phyloP scores from a whole-genome alignment of 306 rosid genomes.

The Cucurbita pepo region DNA sequence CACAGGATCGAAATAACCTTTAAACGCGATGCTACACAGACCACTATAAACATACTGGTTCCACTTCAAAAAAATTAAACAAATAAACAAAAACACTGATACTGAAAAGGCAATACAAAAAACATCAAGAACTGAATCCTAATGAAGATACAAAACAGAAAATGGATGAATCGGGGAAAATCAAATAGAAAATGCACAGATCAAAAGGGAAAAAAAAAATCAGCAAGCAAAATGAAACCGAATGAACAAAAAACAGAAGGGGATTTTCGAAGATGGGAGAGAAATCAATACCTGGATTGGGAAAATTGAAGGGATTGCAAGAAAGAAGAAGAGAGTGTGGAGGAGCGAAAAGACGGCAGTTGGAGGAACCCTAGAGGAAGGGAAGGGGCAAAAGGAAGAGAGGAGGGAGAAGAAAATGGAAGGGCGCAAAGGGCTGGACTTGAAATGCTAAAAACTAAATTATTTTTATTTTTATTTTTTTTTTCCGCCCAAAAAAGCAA shows the following conservation, averaged over 20 bases:
- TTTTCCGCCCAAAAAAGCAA: neutral
- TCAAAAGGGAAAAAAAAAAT: neutral
- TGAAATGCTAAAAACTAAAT: neutral
- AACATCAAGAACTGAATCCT: neutral
- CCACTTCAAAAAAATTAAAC: neutral
- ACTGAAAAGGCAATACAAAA: neutral
- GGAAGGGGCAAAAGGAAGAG: neutral
- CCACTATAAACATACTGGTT: neutral
- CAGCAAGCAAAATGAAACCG: neutral
- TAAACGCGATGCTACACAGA: neutral
- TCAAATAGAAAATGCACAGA: neutral
- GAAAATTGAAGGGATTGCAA: neutral
- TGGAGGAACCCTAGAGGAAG: neutral
- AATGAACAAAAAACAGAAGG: neutral
- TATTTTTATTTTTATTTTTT: neutral
- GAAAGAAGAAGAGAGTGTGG: neutral
- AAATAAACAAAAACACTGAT: neutral
- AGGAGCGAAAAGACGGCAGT: neutral
- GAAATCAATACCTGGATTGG: neutral
- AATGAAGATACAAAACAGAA: neutral
- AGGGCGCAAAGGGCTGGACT: conserved; percentile 5
- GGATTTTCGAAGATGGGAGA: neutral
- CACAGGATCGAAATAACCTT: neutral
- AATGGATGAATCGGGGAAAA: neutral
- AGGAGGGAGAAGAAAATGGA: neutral